Base-by-base conservation (phyloP, 441 rosid species). In the Isatis lusitanica region DNA sequence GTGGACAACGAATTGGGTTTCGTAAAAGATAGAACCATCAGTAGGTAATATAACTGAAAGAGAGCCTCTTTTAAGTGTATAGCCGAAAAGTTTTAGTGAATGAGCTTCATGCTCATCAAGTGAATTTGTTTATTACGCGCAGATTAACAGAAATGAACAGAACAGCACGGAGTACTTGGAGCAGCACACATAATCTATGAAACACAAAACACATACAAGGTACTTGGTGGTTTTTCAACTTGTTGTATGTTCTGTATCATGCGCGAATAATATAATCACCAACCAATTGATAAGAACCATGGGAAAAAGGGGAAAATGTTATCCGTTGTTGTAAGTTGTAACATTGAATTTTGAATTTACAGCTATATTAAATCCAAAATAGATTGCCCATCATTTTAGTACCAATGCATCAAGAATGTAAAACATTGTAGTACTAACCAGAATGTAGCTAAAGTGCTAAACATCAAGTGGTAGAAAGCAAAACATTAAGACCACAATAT, bases 111-210 rank as follows among this genome's bases (percentile, higher is more conserved):
- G 56, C 58, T 51, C 30, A 52, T 21, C 40, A 38, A 11, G 52
- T 9, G 13, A 33, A 11, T 17, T 46, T 31, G 10, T 51, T 30
- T 33, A n/a, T 21, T 30, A 24, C 10, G 8, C 61, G 78, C 87
- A 94, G 98, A 78, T 79, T 91, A 79, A 94, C 96, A 44, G 93
- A 94, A 80, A 86, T 94, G 96, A 94, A 94, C 83, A 94, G 96
- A 94, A 94, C 83, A 94, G 97, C 86, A 89, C 83, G 80, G 97
- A 92, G 83, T 94, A 87, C 83, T 84, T 90, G 39, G 95, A 92
- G 79, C 92, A 89, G 39, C 95, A 90, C 80, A 50, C 80, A 71
- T 0, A 51, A 65, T 2, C 61, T 71, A 21, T 71, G 66, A 66
- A n/a, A 48, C 39, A 68, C 21, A 56, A 13, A 44, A 47, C 9